Conservation (phyloP, 2,329 filamentous ascomycete genomes). For the Lecanicillium sp. region DNA sequence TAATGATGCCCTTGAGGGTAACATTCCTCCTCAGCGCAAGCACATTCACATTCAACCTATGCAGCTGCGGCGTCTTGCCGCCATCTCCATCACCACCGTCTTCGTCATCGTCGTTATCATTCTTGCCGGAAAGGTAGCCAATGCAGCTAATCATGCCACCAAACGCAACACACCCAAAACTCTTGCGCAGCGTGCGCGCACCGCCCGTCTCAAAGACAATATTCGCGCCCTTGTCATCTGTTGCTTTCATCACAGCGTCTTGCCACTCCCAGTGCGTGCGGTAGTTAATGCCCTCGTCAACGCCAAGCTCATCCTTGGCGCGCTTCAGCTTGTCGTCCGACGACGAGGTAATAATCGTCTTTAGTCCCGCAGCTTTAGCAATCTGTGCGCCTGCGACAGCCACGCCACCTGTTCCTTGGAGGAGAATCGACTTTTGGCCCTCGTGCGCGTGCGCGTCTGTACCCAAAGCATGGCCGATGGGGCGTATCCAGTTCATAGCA, state of each 20-base stretch:
- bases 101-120: constrained; percentile 36
- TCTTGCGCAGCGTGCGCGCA: constrained; percentile 40
- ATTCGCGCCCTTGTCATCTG: constrained; percentile 38
- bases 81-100: constrained; percentile 8
- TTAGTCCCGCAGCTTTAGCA: constrained; percentile 41
- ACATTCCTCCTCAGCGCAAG: constrained; percentile 5
- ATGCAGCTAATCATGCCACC: constrained; percentile 46
- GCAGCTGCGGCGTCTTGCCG: constrained; percentile 16
- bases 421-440: constrained; percentile 34
- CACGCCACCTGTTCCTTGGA: constrained; percentile 49
- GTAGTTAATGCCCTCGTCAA: constrained; percentile 46
- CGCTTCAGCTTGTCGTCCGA: constrained; percentile 41
- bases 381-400: constrained; percentile 43
- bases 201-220: constrained; percentile 49
- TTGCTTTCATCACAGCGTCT: constrained; percentile 36
- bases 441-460: constrained; percentile 16
- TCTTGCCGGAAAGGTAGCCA: constrained; percentile 42
- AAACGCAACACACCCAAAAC: constrained; percentile 43
- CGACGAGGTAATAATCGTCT: constrained; percentile 45
- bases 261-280: constrained; percentile 43
- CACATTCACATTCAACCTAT: constrained; percentile 27
- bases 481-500: constrained; percentile 52
- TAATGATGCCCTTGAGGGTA: constrained; percentile 44
- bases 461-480: constrained; percentile 36
- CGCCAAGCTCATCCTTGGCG: constrained; percentile 38